These are phyloP conservation scores for Plasmodium falciparum DNA, from an alignment of 169 alveolate genomes.

Conservation along the genomic window DNA sequence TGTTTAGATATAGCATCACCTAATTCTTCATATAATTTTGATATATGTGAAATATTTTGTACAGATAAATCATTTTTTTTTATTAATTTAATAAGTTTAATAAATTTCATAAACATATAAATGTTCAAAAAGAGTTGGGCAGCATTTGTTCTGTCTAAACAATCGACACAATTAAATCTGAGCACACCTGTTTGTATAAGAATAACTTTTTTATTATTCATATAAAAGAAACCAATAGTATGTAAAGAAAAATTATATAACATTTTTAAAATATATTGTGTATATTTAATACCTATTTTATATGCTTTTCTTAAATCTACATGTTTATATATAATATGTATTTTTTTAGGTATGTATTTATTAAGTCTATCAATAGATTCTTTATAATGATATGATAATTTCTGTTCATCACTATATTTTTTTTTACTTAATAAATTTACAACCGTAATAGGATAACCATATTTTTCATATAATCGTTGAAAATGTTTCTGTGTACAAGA, in stretches of 20 bases:
- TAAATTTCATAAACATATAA: constrained; percentile 69
- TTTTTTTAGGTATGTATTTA: constrained; percentile 69
- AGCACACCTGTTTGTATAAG: constrained; percentile 92
- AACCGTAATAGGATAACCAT: constrained; percentile 81
- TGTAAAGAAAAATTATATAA: constrained; percentile 41
- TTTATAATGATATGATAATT: constrained; percentile 75
- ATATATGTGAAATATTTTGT: constrained; percentile 58
- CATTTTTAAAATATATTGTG: constrained; percentile 72
- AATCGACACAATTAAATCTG: constrained; percentile 98
- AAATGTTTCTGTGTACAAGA: constrained; percentile 78
- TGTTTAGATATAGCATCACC: constrained; percentile 86
- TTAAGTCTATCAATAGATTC: constrained; percentile 61
- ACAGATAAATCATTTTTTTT: constrained; percentile 48
- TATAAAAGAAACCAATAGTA: constrained; percentile 72
- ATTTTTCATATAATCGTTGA: constrained; percentile 30
- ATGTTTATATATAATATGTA: constrained; percentile 76
- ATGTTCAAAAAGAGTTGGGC: constrained; percentile 83
- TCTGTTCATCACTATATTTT: constrained; percentile 78
- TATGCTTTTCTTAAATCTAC: constrained; percentile 76
- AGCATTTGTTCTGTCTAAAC: constrained; percentile 98
- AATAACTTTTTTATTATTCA: not conserved
- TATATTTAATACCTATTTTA: constrained; percentile 64
- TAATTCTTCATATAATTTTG: constrained; percentile 79
- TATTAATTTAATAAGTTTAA: constrained; percentile 43
- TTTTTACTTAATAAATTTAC: constrained; percentile 82